These are phyloP conservation scores for Anacardium occidentale DNA, from an alignment of 345 rosid genomes.

Conservation along the genomic window DNA sequence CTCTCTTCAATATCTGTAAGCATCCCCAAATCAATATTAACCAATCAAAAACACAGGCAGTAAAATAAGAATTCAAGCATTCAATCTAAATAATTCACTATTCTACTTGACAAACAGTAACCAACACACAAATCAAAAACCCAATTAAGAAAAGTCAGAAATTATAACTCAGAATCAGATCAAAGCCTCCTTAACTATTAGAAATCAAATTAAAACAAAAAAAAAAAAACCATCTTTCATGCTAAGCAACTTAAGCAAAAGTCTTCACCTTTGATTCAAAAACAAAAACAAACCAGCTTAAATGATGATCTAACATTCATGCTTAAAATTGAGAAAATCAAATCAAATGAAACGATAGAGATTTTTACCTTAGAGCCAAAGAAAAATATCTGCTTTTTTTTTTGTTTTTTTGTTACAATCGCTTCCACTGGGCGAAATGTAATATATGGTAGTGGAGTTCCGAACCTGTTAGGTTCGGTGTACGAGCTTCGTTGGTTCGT, in stretches of 20 bases:
- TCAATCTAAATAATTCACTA: too few species aligned
- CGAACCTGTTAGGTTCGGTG: conserved; percentile 10
- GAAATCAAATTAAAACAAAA: background rate
- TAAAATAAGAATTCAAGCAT: too few species aligned
- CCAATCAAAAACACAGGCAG: background rate
- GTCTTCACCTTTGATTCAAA: background rate
- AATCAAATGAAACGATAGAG: background rate
- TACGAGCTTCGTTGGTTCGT: background rate
- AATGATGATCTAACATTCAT: background rate
- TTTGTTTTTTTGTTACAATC: too few species aligned
- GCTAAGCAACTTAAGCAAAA: background rate
- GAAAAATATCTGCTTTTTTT: background rate
- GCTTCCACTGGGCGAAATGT: background rate
- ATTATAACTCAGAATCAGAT: background rate
- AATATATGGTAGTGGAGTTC: background rate
- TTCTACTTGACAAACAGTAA: background rate
- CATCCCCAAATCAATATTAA: background rate
- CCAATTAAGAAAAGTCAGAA: background rate
- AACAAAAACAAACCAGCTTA: background rate
- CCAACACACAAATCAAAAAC: background rate
- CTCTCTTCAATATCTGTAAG: conserved; percentile 4
- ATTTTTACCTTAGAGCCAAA: background rate
- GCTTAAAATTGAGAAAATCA: too few species aligned
- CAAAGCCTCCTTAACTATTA: background rate
- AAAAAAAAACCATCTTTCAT: background rate